These are phyloP conservation scores for Acanthamoeba divionensis DNA, from an alignment of 208 protist species.

Conservation along the genomic window DNA sequence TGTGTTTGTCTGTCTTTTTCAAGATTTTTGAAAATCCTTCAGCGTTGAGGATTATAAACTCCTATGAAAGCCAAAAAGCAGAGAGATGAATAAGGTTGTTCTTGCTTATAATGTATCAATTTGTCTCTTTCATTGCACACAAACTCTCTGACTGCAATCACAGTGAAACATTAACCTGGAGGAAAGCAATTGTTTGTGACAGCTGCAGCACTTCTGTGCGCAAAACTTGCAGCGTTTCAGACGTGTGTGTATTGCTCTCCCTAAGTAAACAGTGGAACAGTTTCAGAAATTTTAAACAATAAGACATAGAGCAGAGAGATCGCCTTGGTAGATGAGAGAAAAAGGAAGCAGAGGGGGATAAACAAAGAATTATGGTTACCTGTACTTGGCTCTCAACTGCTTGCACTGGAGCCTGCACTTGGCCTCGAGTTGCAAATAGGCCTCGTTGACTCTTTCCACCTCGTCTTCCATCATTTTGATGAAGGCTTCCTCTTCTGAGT, in stretches of 20 bases:
- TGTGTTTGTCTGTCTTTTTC: conserved; percentile 46
- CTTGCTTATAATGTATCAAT: no score
- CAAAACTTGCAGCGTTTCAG: not conserved
- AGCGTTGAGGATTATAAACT: not conserved
- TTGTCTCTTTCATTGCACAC: no score
- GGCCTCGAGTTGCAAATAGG: not conserved
- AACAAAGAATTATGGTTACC: no score
- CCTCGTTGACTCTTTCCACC: not conserved
- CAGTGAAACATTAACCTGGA: no score
- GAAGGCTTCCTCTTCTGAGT: conserved; percentile 17
- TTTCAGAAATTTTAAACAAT: no score
- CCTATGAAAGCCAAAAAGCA: not conserved
- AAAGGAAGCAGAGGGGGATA: no score
- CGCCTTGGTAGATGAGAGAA: no score
- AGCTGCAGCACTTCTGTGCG: not conserved
- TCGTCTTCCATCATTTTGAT: not conserved
- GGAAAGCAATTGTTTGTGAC: not conserved
- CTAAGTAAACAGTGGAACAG: no score
- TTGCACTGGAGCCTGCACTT: not conserved
- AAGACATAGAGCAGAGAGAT: no score
- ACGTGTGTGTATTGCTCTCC: not conserved
- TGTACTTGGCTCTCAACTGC: not conserved
- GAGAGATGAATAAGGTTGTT: not conserved
- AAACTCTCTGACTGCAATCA: no score
- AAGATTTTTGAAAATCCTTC: conserved; percentile 39